phyloP scores from a whole-genome alignment of 176 grass and related monocot genomes.

The Aegilops tauschii region DNA sequence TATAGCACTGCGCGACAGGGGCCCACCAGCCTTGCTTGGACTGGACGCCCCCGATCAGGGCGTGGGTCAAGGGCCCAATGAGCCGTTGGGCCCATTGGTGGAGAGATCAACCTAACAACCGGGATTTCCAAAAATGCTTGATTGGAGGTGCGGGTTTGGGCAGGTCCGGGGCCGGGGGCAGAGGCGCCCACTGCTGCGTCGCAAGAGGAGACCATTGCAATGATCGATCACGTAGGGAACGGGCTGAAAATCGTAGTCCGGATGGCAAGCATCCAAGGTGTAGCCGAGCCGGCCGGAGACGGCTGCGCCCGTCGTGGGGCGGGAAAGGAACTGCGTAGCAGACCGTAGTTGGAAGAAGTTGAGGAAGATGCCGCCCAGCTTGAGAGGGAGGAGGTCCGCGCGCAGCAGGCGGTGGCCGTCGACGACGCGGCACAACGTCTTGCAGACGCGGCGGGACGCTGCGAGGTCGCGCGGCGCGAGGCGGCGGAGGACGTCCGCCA shows the following conservation, averaged over 20 bases:
- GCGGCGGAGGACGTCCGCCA: background rate
- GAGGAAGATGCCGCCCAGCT: background rate
- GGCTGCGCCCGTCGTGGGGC: background rate
- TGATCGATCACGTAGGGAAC: background rate
- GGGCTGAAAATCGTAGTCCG: background rate
- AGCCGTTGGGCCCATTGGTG: too few species aligned
- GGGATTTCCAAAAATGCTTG: background rate
- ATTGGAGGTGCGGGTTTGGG: background rate
- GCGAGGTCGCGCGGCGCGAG: background rate
- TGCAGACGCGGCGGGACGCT: background rate
- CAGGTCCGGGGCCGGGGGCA: background rate
- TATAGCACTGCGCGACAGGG: too few species aligned
- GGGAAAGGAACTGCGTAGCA: background rate
- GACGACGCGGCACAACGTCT: background rate
- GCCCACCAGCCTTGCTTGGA: too few species aligned
- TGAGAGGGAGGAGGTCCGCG: slow-evolving; percentile 4
- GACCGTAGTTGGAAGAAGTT: background rate
- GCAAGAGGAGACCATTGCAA: slow-evolving; percentile 8
- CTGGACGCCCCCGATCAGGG: too few species aligned
- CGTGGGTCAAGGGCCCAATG: too few species aligned
- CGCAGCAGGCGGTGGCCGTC: background rate
- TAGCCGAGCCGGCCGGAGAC: background rate
- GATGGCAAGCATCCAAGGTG: background rate
- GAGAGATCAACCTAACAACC: too few species aligned
- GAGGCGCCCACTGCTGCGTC: background rate